A percentile compares a stretch with the other conserved stretches of the same genome.
Evolutionary conservation across 1,139 yeast genomes (phyloP).

Genomic region (Suhomyces choctaworum): DNA sequence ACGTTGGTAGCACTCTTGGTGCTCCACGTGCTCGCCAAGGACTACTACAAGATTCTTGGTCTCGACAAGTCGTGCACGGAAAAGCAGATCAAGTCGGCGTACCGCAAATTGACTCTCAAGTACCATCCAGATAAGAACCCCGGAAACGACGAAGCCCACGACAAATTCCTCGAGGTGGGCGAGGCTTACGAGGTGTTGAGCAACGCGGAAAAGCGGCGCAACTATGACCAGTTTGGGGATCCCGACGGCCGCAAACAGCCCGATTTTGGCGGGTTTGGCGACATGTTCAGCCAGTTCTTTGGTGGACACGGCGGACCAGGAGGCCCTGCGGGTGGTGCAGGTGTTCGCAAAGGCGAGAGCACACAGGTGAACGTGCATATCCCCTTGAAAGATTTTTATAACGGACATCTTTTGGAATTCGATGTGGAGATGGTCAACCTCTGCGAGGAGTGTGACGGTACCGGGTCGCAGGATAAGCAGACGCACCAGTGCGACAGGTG

Average conservation of each 20-base stretch:
- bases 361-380: slow-evolving; percentile 58
- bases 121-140: slow-evolving; percentile 95
- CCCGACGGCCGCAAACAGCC: slow-evolving; percentile 58
- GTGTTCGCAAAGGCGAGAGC: slow-evolving; percentile 58
- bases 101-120: slow-evolving; percentile 77
- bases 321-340: slow-evolving; percentile 21
- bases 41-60: slow-evolving; percentile 58
- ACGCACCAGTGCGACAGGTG: slow-evolving; percentile 66
- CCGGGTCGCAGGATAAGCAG: slow-evolving; percentile 81
- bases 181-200: slow-evolving; percentile 90
- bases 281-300: slow-evolving; percentile 74
- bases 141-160: slow-evolving; percentile 71
- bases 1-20: no score
- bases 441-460: slow-evolving; percentile 77
- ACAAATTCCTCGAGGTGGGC: slow-evolving; percentile 84
- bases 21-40: slow-evolving; percentile 16
- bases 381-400: slow-evolving; percentile 64
- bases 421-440: slow-evolving; percentile 68
- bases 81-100: slow-evolving; percentile 83
- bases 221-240: slow-evolving; percentile 80
- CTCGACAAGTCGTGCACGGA: slow-evolving; percentile 68
- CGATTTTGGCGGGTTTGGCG: slow-evolving; percentile 48
- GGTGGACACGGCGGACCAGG: slow-evolving; percentile 48
- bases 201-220: slow-evolving; percentile 67
- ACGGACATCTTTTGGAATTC: slow-evolving; percentile 64